Base-by-base conservation (phyloP, 768 basidiomycete genomes). In the Grammothele lineata region DNA sequence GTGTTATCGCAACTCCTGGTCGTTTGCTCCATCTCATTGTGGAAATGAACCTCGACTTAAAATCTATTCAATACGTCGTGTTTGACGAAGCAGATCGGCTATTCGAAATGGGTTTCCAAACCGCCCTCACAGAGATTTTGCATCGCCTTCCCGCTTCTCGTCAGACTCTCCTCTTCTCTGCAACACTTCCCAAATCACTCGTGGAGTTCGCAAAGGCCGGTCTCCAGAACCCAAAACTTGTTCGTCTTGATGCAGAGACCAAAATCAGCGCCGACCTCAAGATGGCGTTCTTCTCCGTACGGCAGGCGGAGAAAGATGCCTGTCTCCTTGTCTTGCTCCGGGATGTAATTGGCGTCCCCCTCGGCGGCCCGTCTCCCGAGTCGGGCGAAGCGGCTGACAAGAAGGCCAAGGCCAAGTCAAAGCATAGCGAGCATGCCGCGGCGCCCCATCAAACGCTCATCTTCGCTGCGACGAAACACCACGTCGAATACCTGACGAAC, bases 151-250 rank as follows among this genome's bases (percentile, higher is more conserved):
- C 94, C 11, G 49, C 82, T 0, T 78, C 81, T 12, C 83, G 96
- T 25, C 96, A 98, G 67, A 95, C 92, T 2, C 77, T 97, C 33
- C 78, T 99, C 5, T 97, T 97, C 66, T 97, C 94, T 0, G 96
- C 96, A 1, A 99, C 96, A 0, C 75, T 99, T 4, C 96, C 96
- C 5, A 92, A 92, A 62, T 86, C 92, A 4, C 79, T 99, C 14
- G 92, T 97, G 40, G 95, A 97, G 41, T 99, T 99, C 62, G 93
- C 96, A n/a, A 96, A 93, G 62, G 96, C 95, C 22, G 96, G 96
- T 33, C 72, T 99, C 17, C 80, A 85, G 54, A 85, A 94, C 57
- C 96, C 96, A 9, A 92, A 93, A 63, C 83, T 99, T 33, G 85
- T 98, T 18, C 87, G 96, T n/a, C 75, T 99, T 24, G 96, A 99